Evolutionary conservation across 805 yeast genomes (phyloP).

Genomic region (Tetrapisispora pingtungensis): DNA sequence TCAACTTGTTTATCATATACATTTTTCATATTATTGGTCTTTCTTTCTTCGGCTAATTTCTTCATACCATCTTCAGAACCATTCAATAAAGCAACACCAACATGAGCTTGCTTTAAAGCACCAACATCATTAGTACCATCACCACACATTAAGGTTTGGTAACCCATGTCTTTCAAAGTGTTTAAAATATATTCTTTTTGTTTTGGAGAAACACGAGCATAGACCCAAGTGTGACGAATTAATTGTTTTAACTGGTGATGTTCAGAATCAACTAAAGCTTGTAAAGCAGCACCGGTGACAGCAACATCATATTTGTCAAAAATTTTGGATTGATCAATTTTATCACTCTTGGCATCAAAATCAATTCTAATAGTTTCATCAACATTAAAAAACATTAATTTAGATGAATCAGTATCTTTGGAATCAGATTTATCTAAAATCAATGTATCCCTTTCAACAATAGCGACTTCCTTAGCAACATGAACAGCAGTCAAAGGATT

Average conservation of each 20-base stretch:
- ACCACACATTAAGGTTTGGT: slow-evolving; percentile 96
- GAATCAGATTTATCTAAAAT: slow-evolving; percentile 73
- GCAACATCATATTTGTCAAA: slow-evolving; percentile 74
- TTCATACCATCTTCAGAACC: slow-evolving; percentile 93
- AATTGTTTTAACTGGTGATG: slow-evolving; percentile 64
- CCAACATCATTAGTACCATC: slow-evolving; percentile 99
- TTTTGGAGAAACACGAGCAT: slow-evolving; percentile 92
- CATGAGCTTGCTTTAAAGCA: slow-evolving; percentile 95
- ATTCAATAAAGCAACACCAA: slow-evolving; percentile 94
- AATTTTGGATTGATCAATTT: slow-evolving; percentile 32
- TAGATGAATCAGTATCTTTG: slow-evolving; percentile 21
- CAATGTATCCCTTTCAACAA: slow-evolving; percentile 72
- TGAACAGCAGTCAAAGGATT: slow-evolving; percentile 97
- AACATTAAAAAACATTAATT: slow-evolving; percentile 76
- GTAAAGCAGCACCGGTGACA: slow-evolving; percentile 84
- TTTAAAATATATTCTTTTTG: slow-evolving; percentile 89
- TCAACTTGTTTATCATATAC: slow-evolving; percentile 80
- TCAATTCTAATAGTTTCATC: slow-evolving; percentile 66
- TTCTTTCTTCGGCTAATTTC: slow-evolving; percentile 74
- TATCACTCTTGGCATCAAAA: slow-evolving; percentile 43
- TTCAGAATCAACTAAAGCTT: slow-evolving; percentile 39
- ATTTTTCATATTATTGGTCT: slow-evolving; percentile 48
- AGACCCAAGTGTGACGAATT: slow-evolving; percentile 89
- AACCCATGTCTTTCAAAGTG: slow-evolving; percentile 77
- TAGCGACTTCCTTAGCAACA: slow-evolving; percentile 88